Conservation (phyloP, 2,329 filamentous ascomycete species). For the Cryphonectria radicalis region DNA sequence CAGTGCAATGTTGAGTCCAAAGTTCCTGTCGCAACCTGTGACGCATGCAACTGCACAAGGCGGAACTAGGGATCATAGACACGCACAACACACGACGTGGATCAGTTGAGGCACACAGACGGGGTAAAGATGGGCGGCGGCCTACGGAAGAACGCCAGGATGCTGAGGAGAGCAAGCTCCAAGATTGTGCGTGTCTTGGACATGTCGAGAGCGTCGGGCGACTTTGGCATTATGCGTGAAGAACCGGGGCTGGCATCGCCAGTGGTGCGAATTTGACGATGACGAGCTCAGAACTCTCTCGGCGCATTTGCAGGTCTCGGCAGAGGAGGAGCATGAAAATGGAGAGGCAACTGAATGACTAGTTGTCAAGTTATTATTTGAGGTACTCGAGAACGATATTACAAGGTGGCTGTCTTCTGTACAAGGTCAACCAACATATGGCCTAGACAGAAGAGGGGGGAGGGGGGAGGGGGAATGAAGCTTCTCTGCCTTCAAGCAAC, state of each 20-base stretch:
- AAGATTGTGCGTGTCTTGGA: not conserved
- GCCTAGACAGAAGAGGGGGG: not conserved
- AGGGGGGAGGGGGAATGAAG: not conserved
- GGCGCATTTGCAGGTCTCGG: not conserved
- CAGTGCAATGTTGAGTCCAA: slow-evolving; percentile 68
- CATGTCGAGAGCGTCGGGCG: not conserved
- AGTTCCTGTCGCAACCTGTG: slow-evolving; percentile 66
- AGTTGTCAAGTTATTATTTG: not conserved
- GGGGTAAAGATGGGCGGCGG: no score
- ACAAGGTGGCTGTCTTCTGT: not conserved
- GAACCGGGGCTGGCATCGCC: not conserved
- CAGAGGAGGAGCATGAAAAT: no score
- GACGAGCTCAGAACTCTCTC: not conserved
- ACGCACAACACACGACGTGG: not conserved
- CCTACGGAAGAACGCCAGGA: not conserved
- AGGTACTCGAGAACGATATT: not conserved
- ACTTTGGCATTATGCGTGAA: not conserved
- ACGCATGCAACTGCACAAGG: slow-evolving; percentile 67
- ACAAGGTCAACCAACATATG: not conserved
- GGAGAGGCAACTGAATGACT: not conserved
- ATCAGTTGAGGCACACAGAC: not conserved
- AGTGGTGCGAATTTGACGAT: not conserved
- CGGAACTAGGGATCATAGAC: slow-evolving; percentile 53
- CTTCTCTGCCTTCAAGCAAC: not conserved
- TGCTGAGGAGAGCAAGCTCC: not conserved